Percentiles rank a stretch among this genome's conserved stretches.
Conservation (phyloP, 768 basidiomycete genomes). For the Ramaria sp. region DNA sequence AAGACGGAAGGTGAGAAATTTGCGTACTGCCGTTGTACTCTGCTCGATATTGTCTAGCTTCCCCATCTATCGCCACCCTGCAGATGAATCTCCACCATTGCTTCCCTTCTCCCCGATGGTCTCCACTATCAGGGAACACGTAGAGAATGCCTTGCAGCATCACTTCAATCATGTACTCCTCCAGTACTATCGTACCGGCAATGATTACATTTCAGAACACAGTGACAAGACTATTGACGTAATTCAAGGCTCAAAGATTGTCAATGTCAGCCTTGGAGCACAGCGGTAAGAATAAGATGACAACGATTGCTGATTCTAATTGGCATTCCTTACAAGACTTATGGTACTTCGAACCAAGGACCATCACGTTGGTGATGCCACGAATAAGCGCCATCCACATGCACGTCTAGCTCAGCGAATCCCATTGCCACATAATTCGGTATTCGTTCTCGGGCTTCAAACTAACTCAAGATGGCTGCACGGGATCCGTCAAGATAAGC, state of each 20-base stretch:
- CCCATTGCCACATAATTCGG: constrained; percentile 69
- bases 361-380: constrained; percentile 21
- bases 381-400: neutral
- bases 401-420: constrained; percentile 41
- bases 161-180: constrained; percentile 79
- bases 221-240: constrained; percentile 84
- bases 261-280: constrained; percentile 75
- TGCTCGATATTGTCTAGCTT: constrained; percentile 35
- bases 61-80: constrained; percentile 75
- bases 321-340: constrained; percentile 21
- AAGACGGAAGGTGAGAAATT: constrained; percentile 36
- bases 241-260: constrained; percentile 59
- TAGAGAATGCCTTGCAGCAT: constrained; percentile 47
- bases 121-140: constrained; percentile 47
- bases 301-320: neutral
- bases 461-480: constrained; percentile 74
- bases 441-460: constrained; percentile 68
- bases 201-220: constrained; percentile 79
- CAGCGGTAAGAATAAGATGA: constrained; percentile 24
- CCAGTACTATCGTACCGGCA: constrained; percentile 68
- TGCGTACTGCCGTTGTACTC: neutral
- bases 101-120: constrained; percentile 61
- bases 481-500: constrained; percentile 67
- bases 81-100: constrained; percentile 66
- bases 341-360: constrained; percentile 70